These are phyloP conservation scores for Citrus maxima DNA, from an alignment of 345 rosid species.

Conservation along the genomic window DNA sequence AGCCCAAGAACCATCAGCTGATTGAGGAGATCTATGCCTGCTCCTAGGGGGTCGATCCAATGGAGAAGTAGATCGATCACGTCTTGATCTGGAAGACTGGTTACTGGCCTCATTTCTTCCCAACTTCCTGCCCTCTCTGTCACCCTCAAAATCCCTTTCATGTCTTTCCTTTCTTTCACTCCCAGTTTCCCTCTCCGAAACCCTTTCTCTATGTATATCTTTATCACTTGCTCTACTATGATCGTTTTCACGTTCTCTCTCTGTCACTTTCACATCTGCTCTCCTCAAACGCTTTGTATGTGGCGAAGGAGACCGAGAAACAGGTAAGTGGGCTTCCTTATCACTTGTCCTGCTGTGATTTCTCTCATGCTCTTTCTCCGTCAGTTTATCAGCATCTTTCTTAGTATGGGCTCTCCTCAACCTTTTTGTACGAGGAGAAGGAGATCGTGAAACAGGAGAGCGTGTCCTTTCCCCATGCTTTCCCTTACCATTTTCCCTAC, in stretches of 20 bases:
- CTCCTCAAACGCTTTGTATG: slow-evolving; percentile 59
- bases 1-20: slow-evolving; percentile 35
- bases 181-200: slow-evolving; percentile 36
- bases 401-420: slow-evolving; percentile 57
- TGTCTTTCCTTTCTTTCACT: slow-evolving; percentile 43
- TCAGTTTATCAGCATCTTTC: slow-evolving; percentile 38
- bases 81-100: slow-evolving; percentile 46
- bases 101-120: slow-evolving; percentile 55
- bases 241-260: slow-evolving; percentile 25
- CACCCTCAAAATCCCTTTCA: slow-evolving; percentile 40
- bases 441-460: slow-evolving; percentile 47
- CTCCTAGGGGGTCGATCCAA: slow-evolving; percentile 47
- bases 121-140: slow-evolving; percentile 50
- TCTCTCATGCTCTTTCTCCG: slow-evolving; percentile 27
- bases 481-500: slow-evolving; percentile 47
- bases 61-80: slow-evolving; percentile 51
- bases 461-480: slow-evolving; percentile 22
- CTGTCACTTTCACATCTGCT: slow-evolving; percentile 44
- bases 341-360: slow-evolving; percentile 21
- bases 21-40: slow-evolving; percentile 54
- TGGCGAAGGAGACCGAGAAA: slow-evolving; percentile 70
- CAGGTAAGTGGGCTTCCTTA: slow-evolving; percentile 14
- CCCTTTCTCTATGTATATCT: slow-evolving; percentile 29
- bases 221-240: slow-evolving; percentile 20
- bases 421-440: slow-evolving; percentile 72